These are phyloP conservation scores for Coleophoma cylindrospora DNA, from an alignment of 2,329 filamentous ascomycete genomes.

Conservation along the genomic window DNA sequence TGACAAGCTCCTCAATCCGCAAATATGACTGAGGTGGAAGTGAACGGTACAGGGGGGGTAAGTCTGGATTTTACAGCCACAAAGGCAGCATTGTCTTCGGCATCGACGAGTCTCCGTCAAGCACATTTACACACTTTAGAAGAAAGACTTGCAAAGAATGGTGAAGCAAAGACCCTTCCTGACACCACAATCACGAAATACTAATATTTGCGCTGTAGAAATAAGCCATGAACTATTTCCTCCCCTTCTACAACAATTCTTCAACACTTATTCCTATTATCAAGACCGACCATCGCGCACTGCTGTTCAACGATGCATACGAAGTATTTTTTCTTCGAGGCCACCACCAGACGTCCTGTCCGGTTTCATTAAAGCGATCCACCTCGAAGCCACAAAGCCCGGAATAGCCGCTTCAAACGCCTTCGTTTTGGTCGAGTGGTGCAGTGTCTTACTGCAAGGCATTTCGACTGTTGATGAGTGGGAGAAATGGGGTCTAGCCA, in stretches of 20 bases:
- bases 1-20: slow-evolving; percentile 23
- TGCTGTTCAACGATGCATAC: slow-evolving; percentile 77
- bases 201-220: slow-evolving; percentile 18
- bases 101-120: slow-evolving; percentile 54
- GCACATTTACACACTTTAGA: slow-evolving; percentile 49
- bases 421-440: slow-evolving; percentile 91
- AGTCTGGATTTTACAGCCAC: slow-evolving; percentile 49
- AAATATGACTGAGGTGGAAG: slow-evolving; percentile 46
- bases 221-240: slow-evolving; percentile 37
- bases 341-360: slow-evolving; percentile 52
- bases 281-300: slow-evolving; percentile 77
- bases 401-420: slow-evolving; percentile 75
- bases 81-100: slow-evolving; percentile 50
- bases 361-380: slow-evolving; percentile 61
- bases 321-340: slow-evolving; percentile 56
- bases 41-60: slow-evolving; percentile 35
- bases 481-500: slow-evolving; percentile 58
- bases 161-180: slow-evolving; percentile 32
- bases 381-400: slow-evolving; percentile 68
- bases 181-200: slow-evolving; percentile 6
- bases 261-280: slow-evolving; percentile 85
- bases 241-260: slow-evolving; percentile 65
- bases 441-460: slow-evolving; percentile 70
- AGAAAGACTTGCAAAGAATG: slow-evolving; percentile 49
- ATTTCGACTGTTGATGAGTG: slow-evolving; percentile 57